Conservation (phyloP, 2,329 filamentous ascomycete species). For the Aureobasidium uvarum region DNA sequence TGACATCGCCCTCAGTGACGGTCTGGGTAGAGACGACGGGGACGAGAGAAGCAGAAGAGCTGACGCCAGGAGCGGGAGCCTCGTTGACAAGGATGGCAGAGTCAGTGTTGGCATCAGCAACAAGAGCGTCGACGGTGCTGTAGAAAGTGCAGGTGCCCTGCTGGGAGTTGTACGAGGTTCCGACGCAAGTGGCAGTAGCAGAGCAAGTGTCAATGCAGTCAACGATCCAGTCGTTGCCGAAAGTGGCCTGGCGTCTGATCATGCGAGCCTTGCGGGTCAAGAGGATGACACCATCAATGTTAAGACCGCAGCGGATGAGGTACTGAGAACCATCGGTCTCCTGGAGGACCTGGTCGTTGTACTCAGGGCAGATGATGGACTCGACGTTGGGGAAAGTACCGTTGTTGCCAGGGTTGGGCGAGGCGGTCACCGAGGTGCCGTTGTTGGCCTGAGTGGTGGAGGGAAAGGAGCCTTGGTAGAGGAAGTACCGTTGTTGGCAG, state of each 20-base stretch:
- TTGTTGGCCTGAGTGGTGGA: not conserved
- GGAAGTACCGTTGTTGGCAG: not conserved
- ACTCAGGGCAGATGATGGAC: slow-evolving; percentile 3
- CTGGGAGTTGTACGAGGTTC: slow-evolving; percentile 6
- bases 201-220: slow-evolving; percentile 20
- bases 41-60: not conserved
- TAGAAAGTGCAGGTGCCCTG: slow-evolving; percentile 16
- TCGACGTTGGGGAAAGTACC: slow-evolving; percentile 6
- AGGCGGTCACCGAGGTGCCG: slow-evolving; percentile 4
- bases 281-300: slow-evolving; percentile 4
- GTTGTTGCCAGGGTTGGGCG: slow-evolving; percentile 8
- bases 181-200: slow-evolving; percentile 3
- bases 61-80: not conserved
- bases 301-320: slow-evolving; percentile 5
- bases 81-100: slow-evolving; percentile 18
- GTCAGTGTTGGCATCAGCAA: not conserved
- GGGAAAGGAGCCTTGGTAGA: slow-evolving; percentile 12
- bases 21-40: not conserved
- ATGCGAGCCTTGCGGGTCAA: slow-evolving; percentile 20
- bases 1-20: not conserved
- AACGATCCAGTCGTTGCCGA: slow-evolving; percentile 17
- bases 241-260: slow-evolving; percentile 18
- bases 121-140: slow-evolving; percentile 4
- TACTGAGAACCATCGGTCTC: slow-evolving; percentile 3
- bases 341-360: slow-evolving; percentile 7